Conservation (phyloP, 768 basidiomycete species). For the Leucocoprinus birnbaumii region DNA sequence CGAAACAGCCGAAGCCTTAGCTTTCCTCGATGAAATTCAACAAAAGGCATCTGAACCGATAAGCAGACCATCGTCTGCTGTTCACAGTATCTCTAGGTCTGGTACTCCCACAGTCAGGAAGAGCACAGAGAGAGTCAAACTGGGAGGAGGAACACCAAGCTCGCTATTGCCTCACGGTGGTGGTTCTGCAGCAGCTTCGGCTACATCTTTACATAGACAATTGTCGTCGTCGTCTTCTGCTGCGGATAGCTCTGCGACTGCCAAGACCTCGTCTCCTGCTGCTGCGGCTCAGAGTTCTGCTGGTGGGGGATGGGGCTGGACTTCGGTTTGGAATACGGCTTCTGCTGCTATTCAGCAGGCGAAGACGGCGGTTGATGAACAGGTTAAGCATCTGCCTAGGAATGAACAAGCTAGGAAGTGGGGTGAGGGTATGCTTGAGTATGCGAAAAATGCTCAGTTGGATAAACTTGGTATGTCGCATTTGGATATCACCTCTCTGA, state of each 20-base stretch:
- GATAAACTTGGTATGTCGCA: constrained; percentile 76
- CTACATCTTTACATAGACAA: constrained; percentile 32
- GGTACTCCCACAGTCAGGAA: constrained; percentile 72
- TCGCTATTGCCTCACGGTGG: constrained; percentile 34
- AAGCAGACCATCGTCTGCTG: constrained; percentile 40
- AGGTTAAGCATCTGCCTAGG: constrained; percentile 83
- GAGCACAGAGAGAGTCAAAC: constrained; percentile 72
- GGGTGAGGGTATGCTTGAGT: constrained; percentile 82
- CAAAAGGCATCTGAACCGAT: constrained; percentile 85
- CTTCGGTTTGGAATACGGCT: constrained; percentile 85
- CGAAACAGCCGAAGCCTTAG: constrained; percentile 78
- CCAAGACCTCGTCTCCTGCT: constrained; percentile 21
- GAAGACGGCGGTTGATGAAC: constrained; percentile 85
- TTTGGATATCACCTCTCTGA: too few relatives aligned
- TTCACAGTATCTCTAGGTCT: constrained; percentile 53
- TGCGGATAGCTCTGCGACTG: constrained; percentile 17
- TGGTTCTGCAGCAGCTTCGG: constrained; percentile 30
- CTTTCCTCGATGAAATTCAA: constrained; percentile 93
- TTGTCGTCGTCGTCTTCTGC: constrained; percentile 12
- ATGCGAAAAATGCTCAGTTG: constrained; percentile 86
- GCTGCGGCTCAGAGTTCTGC: constrained; percentile 12
- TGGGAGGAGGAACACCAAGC: constrained; percentile 45
- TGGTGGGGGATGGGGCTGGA: constrained; percentile 67
- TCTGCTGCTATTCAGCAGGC: constrained; percentile 87
- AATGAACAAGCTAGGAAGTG: constrained; percentile 88